Base-by-base conservation (phyloP, 2,329 filamentous ascomycete species). In the Aspergillus melleus region DNA sequence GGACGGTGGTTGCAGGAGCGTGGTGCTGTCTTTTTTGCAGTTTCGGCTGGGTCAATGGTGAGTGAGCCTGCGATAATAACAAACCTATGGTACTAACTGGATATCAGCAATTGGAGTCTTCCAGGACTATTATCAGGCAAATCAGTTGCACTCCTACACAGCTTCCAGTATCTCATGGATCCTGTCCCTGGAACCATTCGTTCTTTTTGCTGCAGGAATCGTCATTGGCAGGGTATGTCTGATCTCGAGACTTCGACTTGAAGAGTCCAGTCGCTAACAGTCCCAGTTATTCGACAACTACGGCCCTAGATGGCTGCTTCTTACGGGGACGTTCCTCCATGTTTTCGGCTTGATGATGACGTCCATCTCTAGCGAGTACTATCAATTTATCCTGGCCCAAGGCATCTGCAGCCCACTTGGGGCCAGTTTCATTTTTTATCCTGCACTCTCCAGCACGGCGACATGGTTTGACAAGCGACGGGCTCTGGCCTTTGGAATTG, bases 291-390 rank as follows among this genome's bases (percentile, higher is more conserved):
- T 42, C 36, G 88, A 90, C 67, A 83, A 80, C 58, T 84, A 86
- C 62, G 88, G 88, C 0, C 86, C 87, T 0, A 79, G 81, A 29
- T 81, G 77, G 60, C 57, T 90, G 0, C 71, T 84, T 3, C 46
- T 83, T 0, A 68, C 76, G 46, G 84, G 84, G 16, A 79, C 79
- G 3, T 77, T 85, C 60, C 68, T 86, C 59, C 82, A 85, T 59
- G 80, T 85, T 53, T 82, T 85, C 58, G 83, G 83, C 4, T 70
- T 86, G 36, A 85, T 85, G 83, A 85, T 85, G 83, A 76, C 81
- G 6, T 81, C 77, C 30, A 70, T 84, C 9, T 80, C 80, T 29
- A 77, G 68, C 1, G 71, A 83, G 62, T 85, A 85, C 71, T 85
- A 82, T 61, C 83, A 85, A 59, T 80, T 85, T 63, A 73, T 85